Percentiles rank a stretch among this genome's conserved stretches.
phyloP scores from a whole-genome alignment of 1,139 yeast species.

The Taphrina populina region DNA sequence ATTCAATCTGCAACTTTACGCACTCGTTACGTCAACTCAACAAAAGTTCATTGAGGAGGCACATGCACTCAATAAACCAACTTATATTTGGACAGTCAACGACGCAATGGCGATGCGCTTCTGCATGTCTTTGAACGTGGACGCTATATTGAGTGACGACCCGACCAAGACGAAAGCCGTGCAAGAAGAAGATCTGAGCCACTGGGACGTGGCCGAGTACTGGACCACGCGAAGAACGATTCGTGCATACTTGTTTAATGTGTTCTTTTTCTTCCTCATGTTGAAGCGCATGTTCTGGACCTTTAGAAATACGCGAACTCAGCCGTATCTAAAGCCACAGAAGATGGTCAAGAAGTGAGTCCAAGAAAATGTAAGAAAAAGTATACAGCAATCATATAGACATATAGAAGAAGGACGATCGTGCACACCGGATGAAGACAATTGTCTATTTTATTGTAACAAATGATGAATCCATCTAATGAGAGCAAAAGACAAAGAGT shows the following conservation, averaged over 20 bases:
- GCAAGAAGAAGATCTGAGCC: constrained; percentile 6
- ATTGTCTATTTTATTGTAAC: too few relatives aligned
- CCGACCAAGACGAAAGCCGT: constrained; percentile 46
- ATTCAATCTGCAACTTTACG: constrained; percentile 49
- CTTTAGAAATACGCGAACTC: constrained; percentile 1
- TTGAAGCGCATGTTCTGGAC: constrained; percentile 6
- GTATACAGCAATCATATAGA: too few relatives aligned
- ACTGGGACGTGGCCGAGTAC: constrained; percentile 3
- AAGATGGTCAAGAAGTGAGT: too few relatives aligned
- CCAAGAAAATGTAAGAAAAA: too few relatives aligned
- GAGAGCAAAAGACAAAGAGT: too few relatives aligned
- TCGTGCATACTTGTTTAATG: not conserved
- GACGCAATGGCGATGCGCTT: constrained; percentile 49
- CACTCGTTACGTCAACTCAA: constrained; percentile 51
- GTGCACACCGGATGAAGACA: too few relatives aligned
- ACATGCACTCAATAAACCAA: constrained; percentile 51
- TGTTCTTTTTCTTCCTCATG: constrained; percentile 9
- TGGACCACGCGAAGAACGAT: not conserved
- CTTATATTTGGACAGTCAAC: constrained; percentile 85
- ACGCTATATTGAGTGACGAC: constrained; percentile 64
- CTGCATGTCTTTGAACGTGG: constrained; percentile 52
- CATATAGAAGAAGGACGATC: too few relatives aligned
- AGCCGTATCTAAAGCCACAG: not conserved
- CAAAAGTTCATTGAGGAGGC: constrained; percentile 46
- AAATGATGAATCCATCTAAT: too few relatives aligned